Base-by-base conservation (phyloP, 164 flowering plant species). In the Aristolochia californica region DNA sequence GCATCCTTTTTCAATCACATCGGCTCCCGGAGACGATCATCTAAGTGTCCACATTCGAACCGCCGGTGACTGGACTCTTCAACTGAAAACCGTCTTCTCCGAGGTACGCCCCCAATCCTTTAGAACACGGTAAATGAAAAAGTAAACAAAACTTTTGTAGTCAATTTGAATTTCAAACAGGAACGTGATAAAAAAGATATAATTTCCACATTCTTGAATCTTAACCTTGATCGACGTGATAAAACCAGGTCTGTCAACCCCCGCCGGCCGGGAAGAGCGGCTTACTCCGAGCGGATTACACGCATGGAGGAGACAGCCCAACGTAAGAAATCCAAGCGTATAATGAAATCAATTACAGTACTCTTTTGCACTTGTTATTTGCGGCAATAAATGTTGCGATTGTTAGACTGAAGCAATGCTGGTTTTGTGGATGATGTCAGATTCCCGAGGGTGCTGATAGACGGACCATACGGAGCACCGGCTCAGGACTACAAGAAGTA, bases 401-500 rank as follows among this genome's bases (percentile, higher is more conserved):
- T n/a, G n/a, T n/a, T n/a, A n/a, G n/a, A n/a, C n/a, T n/a, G n/a
- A n/a, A n/a, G n/a, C n/a, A n/a, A n/a, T n/a, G n/a, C n/a, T n/a
- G n/a, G n/a, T n/a, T n/a, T 50, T 5, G 25, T 50, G 27, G 17
- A 26, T 23, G n/a, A 26, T 27, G 27, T 15, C 80, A 84, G 89
- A 53, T 83, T 84, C 53, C 97, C 97, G 0, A 80, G 62, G 72
- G 80, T 89, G 30, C 55, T 82, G 72, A 87, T 90, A 9, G 97
- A 90, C 61, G 97, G 97, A 4, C 91, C 97, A 13, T 87, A 80
- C 45, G 97, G 97, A 43, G 95, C 97, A 17, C 97, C 97, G 30
- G 90, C 97, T 8, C 97, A 90, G 66, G 95, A 87, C 71, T 90
- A 90, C 84, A 87, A 83, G 76, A 72, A 82, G 62, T 90, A 90